phyloP scores from a whole-genome alignment of 2,329 filamentous ascomycete genomes.

The Westerdykella ornata region DNA sequence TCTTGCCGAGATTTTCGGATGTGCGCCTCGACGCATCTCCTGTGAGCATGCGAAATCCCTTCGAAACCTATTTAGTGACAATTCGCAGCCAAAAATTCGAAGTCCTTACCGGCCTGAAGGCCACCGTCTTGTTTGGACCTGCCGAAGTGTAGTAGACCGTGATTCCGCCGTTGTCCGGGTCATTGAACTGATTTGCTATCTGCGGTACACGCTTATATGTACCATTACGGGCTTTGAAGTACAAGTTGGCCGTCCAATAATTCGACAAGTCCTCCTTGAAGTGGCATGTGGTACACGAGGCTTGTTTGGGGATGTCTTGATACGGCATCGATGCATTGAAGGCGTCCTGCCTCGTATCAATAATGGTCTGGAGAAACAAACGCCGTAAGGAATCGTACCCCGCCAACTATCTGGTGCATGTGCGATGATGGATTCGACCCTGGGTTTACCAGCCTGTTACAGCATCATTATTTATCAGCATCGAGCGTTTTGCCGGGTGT shows the following conservation, averaged over 20 bases:
- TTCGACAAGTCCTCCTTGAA: slow-evolving; percentile 11
- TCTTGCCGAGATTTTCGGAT: slow-evolving; percentile 12
- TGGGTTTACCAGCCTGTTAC: slow-evolving; percentile 16
- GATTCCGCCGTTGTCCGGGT: slow-evolving; percentile 15
- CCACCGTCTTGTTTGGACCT: slow-evolving; percentile 11
- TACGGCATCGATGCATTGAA: slow-evolving; percentile 14
- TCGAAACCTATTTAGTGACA: neutral
- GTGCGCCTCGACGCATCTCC: slow-evolving; percentile 14
- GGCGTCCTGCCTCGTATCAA: slow-evolving; percentile 6
- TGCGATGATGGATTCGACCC: slow-evolving; percentile 14
- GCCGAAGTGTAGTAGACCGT: slow-evolving; percentile 17
- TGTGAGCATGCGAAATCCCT: slow-evolving; percentile 20
- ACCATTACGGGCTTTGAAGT: slow-evolving; percentile 13
- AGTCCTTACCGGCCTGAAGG: slow-evolving; percentile 13
- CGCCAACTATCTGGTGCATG: slow-evolving; percentile 18
- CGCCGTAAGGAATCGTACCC: slow-evolving; percentile 5
- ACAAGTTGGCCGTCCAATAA: slow-evolving; percentile 15
- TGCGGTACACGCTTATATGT: slow-evolving; percentile 12
- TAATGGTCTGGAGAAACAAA: neutral
- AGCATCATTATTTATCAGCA: neutral
- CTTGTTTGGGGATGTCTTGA: slow-evolving; percentile 10
- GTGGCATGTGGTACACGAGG: slow-evolving; percentile 17
- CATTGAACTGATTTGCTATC: slow-evolving; percentile 17
- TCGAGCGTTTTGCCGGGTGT: neutral
- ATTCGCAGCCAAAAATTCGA: neutral